These are phyloP conservation scores for Arabidopsis suecica DNA, from an alignment of 345 rosid genomes.

Conservation along the genomic window DNA sequence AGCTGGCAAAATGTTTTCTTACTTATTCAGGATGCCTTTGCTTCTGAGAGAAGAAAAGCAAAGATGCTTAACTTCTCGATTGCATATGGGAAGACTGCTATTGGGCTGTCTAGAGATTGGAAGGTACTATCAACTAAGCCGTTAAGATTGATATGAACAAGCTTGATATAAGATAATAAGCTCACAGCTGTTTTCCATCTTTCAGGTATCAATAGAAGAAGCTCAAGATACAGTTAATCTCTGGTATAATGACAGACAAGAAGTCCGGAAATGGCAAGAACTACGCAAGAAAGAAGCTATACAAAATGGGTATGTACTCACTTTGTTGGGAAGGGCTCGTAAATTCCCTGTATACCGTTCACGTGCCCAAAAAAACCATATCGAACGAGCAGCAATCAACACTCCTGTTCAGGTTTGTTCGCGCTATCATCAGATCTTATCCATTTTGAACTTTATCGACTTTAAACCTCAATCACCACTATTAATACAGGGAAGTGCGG, in stretches of 20 bases:
- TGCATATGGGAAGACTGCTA: constrained; percentile 93
- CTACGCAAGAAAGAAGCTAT: constrained; percentile 72
- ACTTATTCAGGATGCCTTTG: constrained; percentile 69
- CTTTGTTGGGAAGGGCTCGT: constrained; percentile 89
- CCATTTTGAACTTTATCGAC: constrained; percentile 10
- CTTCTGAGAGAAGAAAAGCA: constrained; percentile 83
- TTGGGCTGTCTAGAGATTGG: constrained; percentile 93
- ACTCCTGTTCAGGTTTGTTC: constrained; percentile 86
- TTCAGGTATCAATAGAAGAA: constrained; percentile 80
- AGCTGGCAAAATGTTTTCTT: constrained; percentile 7
- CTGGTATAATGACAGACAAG: constrained; percentile 88
- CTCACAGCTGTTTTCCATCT: constrained; percentile 15
- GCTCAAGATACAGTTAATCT: constrained; percentile 79
- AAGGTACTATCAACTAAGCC: constrained; percentile 58
- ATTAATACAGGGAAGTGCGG: constrained; percentile 83
- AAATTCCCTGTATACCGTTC: constrained; percentile 59
- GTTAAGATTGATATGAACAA: constrained; percentile 11
- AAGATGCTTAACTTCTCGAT: constrained; percentile 99
- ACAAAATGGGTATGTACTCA: constrained; percentile 57
- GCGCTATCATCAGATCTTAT: constrained; percentile 9
- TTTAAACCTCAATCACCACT: constrained; percentile 6
- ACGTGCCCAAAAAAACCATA: constrained; percentile 62
- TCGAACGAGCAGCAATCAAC: constrained; percentile 92
- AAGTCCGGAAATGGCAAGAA: constrained; percentile 88
- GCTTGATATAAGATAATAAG: constrained; percentile 29